Base-by-base conservation (phyloP, 768 basidiomycete genomes). In the Lyophyllum shimeji region DNA sequence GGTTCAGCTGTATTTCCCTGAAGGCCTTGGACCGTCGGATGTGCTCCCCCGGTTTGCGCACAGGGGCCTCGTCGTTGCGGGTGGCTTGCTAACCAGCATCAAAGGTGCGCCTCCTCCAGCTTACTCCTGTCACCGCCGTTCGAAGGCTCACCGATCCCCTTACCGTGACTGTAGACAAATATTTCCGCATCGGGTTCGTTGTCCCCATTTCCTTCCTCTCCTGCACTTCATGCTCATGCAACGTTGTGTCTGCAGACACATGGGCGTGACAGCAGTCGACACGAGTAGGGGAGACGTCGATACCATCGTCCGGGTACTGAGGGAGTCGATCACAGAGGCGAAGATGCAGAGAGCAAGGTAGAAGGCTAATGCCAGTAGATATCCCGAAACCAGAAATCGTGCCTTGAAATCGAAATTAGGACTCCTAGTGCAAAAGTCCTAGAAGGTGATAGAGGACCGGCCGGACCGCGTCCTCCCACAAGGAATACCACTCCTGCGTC, bases 251-350 rank as follows among this genome's bases (percentile, higher is more conserved):
- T 61, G 25, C 27, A 88, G 89, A 29, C 95, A 97, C 69, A 96
- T 98, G 94, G 95, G 95, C 49, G 69, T 87, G 53, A 86, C 88
- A n/a, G 95, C 82, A 20, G 85, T 89, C 7, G 83, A 94, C 56
- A 50, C 73, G 21, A 63, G 79, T 54, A 79, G 94, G 51, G 87
- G 83, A 0, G 95, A 98, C 67, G 68, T 96, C 12, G 86, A 92
- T 62, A 85, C 73, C 65, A 74, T 97, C 53, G 76, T 93, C 44
- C 71, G 74, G 13, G 84, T 84, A 5, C 68, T 97, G 68, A 80
- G 79, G 64, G 85, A 85, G 54, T 74, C 80, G 2, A 65, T 92
- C 51, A 63, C 67, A 7, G 79, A 80, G 61, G 73, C 73, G 4
- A 70, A 63, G 59, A 67, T 66, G 18, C 68, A 63, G 57, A 74